Percentiles rank a stretch among this genome's conserved stretches.
Evolutionary conservation across 2,329 filamentous ascomycete genomes (phyloP).

Genomic region (Diaporthe nobilis): DNA sequence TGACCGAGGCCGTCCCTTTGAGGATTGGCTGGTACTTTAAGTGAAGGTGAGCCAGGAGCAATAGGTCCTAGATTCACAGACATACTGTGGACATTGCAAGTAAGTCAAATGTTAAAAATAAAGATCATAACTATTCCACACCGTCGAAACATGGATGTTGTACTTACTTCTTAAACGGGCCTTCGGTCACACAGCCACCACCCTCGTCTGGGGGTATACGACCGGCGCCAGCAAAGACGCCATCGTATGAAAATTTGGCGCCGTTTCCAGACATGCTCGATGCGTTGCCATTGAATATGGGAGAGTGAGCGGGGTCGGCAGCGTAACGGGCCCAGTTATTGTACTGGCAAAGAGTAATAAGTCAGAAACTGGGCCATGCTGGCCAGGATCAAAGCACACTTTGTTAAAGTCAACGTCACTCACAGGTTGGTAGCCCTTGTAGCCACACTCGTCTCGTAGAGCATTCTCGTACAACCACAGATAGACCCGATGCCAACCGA

Average conservation of each 20-base stretch:
- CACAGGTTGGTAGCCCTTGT: constrained; percentile 35
- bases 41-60: neutral
- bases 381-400: neutral
- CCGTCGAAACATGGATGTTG: neutral
- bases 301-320: constrained; percentile 12
- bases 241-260: neutral
- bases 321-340: constrained; percentile 31
- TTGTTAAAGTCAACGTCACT: neutral
- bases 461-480: constrained; percentile 24
- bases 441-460: constrained; percentile 35
- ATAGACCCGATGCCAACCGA: constrained; percentile 33
- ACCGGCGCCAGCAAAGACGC: neutral
- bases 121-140: neutral
- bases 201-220: constrained; percentile 29
- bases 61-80: constrained; percentile 24
- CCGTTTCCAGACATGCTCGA: constrained; percentile 34
- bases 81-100: neutral
- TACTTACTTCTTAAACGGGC: constrained; percentile 31
- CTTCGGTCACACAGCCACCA: constrained; percentile 32
- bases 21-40: constrained; percentile 18
- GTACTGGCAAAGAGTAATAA: neutral
- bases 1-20: constrained; percentile 11
- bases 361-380: neutral
- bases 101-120: neutral
- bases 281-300: constrained; percentile 34